These are phyloP conservation scores for Blastobotrys mokoenaii DNA, from an alignment of 805 yeast species.

Conservation along the genomic window DNA sequence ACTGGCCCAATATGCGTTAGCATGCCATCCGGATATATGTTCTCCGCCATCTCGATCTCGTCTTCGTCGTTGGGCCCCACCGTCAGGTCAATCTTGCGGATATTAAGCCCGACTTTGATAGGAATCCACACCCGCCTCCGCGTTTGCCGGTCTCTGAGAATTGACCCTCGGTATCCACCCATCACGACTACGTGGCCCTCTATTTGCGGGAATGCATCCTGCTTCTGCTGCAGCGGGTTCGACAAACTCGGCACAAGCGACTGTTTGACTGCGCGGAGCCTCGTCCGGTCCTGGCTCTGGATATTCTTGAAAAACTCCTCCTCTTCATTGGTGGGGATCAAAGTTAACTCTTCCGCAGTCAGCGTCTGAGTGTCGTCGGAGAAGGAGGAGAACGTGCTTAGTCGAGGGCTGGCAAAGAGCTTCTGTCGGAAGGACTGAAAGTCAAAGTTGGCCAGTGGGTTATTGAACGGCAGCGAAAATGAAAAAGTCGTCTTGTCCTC, in stretches of 20 bases:
- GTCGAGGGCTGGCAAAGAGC: background rate
- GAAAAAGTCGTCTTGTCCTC: slow-evolving; percentile 14
- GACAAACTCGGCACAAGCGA: slow-evolving; percentile 46
- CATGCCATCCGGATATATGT: slow-evolving; percentile 66
- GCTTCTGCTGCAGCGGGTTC: slow-evolving; percentile 16
- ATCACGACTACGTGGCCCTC: slow-evolving; percentile 73
- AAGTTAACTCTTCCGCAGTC: slow-evolving; percentile 8
- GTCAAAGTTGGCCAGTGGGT: slow-evolving; percentile 29
- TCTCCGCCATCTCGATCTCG: slow-evolving; percentile 41
- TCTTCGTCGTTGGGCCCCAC: slow-evolving; percentile 69
- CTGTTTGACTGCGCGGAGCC: slow-evolving; percentile 61
- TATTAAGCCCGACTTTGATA: slow-evolving; percentile 68
- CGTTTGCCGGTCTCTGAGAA: slow-evolving; percentile 57
- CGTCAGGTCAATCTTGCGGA: slow-evolving; percentile 57
- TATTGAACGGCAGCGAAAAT: slow-evolving; percentile 54
- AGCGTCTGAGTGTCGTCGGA: background rate
- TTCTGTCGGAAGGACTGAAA: slow-evolving; percentile 15
- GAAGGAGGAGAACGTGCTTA: background rate
- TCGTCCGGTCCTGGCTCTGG: slow-evolving; percentile 50
- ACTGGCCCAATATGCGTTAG: slow-evolving; percentile 80
- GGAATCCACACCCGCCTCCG: slow-evolving; percentile 78
- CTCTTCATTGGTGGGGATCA: slow-evolving; percentile 54
- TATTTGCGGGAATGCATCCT: slow-evolving; percentile 32
- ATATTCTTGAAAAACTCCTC: slow-evolving; percentile 44
- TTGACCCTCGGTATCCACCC: slow-evolving; percentile 87